Evolutionary conservation across 2,329 filamentous ascomycete genomes (phyloP), one percentile per base, ranked within the genome.

Genomic region (Pyrenophora teres): DNA sequence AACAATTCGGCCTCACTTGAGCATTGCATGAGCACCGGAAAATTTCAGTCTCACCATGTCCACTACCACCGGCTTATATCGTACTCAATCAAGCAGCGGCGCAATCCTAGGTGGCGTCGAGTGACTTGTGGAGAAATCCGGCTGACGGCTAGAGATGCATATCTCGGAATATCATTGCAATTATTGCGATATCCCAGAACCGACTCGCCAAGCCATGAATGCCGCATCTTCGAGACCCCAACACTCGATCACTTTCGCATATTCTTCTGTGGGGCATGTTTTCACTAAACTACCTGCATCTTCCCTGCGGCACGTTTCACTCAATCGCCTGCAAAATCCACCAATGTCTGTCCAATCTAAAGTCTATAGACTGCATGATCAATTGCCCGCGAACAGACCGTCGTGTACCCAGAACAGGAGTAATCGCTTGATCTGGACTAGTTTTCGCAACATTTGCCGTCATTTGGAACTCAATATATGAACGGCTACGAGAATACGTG

Each of bases 21-120:
- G 21, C 41, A 6, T 30, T 25, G 36, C 44, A 43, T 42, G 31
- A 44, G 19, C 35, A 25, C 37, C 56, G 58, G 60, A 58, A 42
- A 53, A 60, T 56, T 45, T 46, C 6, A 41, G 32, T 23, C 36
- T 18, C 23, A 25, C 36, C 21, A 19, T 21, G 30, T 27, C 6
- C 38, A 46, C 43, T 45, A 45, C 40, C 23, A 36, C 47, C 46
- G 50, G 44, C 40, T 52, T 57, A 60, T 54, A 61, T 64, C 61
- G 39, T 42, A 43, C 32, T 52, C 52, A 63, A 63, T 65, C 19
- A 63, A 59, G 44, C 53, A 54, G 59, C 59, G 60, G 58, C 41
- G 46, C 60, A 56, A 54, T 56, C 50, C 57, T 59, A 23, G 16
- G 36, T 39, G 33, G 43, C 27, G 27, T 13, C 15, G 50, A 31